Percentiles rank a stretch among this genome's conserved stretches.
phyloP scores from a whole-genome alignment of 805 yeast genomes.

The Wickerhamomyces tratensis region DNA sequence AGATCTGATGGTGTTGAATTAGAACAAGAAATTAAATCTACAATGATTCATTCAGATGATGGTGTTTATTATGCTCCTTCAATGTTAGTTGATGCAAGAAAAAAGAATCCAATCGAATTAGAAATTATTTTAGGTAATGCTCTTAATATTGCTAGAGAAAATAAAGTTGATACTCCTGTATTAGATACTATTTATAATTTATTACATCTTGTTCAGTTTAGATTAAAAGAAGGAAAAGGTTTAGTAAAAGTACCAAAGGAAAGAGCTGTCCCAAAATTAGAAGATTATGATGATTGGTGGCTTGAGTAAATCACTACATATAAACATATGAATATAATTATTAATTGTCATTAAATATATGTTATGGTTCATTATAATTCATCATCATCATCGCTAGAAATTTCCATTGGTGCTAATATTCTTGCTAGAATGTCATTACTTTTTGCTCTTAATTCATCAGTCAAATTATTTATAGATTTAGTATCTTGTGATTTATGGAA shows the following conservation, averaged over 20 bases:
- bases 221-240: conserved; percentile 49
- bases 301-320: too few species aligned
- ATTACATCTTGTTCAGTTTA: conserved; percentile 52
- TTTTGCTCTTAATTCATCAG: too few species aligned
- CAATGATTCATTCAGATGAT: conserved; percentile 48
- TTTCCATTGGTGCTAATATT: neutral
- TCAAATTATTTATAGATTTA: too few species aligned
- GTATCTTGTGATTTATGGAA: too few species aligned
- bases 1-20: conserved; percentile 54
- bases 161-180: conserved; percentile 47
- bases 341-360: too few species aligned
- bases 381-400: neutral
- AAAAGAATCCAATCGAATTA: conserved; percentile 60
- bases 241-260: conserved; percentile 30
- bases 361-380: too few species aligned
- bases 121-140: conserved; percentile 68
- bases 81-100: conserved; percentile 59
- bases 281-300: neutral
- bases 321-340: too few species aligned
- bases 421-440: neutral
- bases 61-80: conserved; percentile 57
- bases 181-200: conserved; percentile 47
- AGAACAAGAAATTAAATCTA: conserved; percentile 36
- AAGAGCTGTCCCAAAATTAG: conserved; percentile 21
- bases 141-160: conserved; percentile 36